A percentile compares a stretch with the other conserved stretches of the same genome.
phyloP scores from a whole-genome alignment of 352 stramenopile species.

The Vaucheria bursata region DNA sequence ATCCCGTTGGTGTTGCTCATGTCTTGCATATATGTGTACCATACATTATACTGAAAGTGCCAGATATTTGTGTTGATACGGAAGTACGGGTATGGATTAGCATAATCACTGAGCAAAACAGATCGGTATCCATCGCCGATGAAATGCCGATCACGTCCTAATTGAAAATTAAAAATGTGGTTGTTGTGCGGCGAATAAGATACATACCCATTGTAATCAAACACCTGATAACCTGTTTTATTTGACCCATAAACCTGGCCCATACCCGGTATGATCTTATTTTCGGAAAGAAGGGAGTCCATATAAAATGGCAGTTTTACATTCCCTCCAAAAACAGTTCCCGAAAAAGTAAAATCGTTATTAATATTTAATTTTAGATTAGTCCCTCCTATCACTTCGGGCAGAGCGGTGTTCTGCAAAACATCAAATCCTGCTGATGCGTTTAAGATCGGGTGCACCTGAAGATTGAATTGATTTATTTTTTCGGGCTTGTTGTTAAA shows the following conservation, averaged over 20 bases:
- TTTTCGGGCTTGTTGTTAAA: not conserved
- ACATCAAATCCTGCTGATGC: not conserved
- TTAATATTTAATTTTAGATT: slow-evolving; percentile 4
- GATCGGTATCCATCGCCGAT: not conserved
- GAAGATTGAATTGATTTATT: not conserved
- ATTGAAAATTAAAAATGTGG: slow-evolving; percentile 3
- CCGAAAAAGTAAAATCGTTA: slow-evolving; percentile 2
- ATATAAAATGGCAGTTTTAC: not conserved
- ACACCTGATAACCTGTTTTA: not conserved
- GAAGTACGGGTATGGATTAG: not conserved
- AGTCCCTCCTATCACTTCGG: not conserved
- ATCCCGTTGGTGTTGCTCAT: not conserved
- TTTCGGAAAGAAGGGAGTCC: not conserved
- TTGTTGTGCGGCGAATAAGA: not conserved
- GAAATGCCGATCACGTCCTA: not conserved
- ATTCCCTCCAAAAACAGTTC: not conserved
- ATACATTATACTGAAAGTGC: slow-evolving; percentile 1
- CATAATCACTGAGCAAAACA: slow-evolving; percentile 1
- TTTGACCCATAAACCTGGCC: not conserved
- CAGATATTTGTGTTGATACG: not conserved
- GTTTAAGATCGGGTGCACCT: not conserved
- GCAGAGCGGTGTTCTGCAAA: not conserved
- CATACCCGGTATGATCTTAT: not conserved
- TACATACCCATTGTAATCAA: not conserved
- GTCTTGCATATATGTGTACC: not conserved